A percentile compares a stretch with the other conserved stretches of the same genome.
phyloP scores from a whole-genome alignment of 768 basidiomycete species.

The Amanita rimosa region DNA sequence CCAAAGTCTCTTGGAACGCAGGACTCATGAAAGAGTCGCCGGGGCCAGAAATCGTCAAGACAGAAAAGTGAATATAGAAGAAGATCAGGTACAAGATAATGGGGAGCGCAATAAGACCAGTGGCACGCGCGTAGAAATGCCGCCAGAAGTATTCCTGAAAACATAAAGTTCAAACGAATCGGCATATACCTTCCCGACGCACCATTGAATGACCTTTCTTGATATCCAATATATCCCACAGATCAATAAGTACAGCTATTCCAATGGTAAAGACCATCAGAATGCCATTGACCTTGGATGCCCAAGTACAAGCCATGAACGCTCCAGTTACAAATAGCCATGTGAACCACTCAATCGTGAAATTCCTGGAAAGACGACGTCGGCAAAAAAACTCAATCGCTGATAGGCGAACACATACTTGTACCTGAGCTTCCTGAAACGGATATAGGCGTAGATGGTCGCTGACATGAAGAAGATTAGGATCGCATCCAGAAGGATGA shows the following conservation, averaged over 20 bases:
- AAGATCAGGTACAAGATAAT: slow-evolving; percentile 85
- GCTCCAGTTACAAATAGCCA: slow-evolving; percentile 88
- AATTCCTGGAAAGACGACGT: slow-evolving; percentile 45
- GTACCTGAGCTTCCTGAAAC: slow-evolving; percentile 92
- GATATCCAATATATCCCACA: slow-evolving; percentile 90
- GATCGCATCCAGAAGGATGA: slow-evolving; percentile 91
- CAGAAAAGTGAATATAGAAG: slow-evolving; percentile 91
- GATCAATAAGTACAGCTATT: slow-evolving; percentile 81
- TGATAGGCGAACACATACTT: slow-evolving; percentile 31
- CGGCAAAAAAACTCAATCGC: slow-evolving; percentile 2
- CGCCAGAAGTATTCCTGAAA: slow-evolving; percentile 75
- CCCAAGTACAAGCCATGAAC: slow-evolving; percentile 94
- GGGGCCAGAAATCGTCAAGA: slow-evolving; percentile 81
- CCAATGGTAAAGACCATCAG: slow-evolving; percentile 86
- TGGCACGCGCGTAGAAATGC: slow-evolving; percentile 78
- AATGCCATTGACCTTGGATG: slow-evolving; percentile 95
- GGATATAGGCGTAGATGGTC: slow-evolving; percentile 86
- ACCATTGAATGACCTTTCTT: slow-evolving; percentile 77
- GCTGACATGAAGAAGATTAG: slow-evolving; percentile 94
- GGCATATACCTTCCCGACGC: slow-evolving; percentile 6
- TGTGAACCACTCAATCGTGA: slow-evolving; percentile 85
- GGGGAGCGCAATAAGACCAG: slow-evolving; percentile 83
- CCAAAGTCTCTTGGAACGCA: slow-evolving; percentile 91
- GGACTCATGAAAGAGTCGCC: slow-evolving; percentile 98
- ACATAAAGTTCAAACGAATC: slow-evolving; percentile 3